These are phyloP conservation scores for Pichia thaimueangensis DNA, from an alignment of 805 yeast species.

Conservation along the genomic window DNA sequence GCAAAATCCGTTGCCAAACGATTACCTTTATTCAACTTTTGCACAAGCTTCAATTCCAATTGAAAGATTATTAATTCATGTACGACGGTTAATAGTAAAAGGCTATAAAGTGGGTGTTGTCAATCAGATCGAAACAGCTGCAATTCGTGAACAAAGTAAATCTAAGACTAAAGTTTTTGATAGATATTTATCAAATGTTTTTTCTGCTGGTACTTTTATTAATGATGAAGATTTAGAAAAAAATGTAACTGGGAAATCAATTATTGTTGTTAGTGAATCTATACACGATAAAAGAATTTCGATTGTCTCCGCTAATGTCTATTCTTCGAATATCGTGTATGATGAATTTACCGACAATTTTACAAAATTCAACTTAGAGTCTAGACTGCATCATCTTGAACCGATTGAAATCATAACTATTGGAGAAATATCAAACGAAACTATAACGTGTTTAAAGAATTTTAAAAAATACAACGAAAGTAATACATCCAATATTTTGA, in stretches of 20 bases:
- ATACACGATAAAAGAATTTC: slow-evolving; percentile 27
- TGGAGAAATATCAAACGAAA: slow-evolving; percentile 33
- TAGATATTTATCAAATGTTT: slow-evolving; percentile 62
- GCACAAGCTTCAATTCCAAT: slow-evolving; percentile 88
- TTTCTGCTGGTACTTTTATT: slow-evolving; percentile 79
- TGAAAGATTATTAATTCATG: slow-evolving; percentile 62
- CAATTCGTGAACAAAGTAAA: slow-evolving; percentile 52
- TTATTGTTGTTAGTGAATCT: slow-evolving; percentile 38
- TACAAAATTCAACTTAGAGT: slow-evolving; percentile 58
- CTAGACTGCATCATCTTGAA: slow-evolving; percentile 63
- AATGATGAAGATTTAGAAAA: slow-evolving; percentile 37
- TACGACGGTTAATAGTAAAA: slow-evolving; percentile 60
- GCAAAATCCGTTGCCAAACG: slow-evolving; percentile 33
- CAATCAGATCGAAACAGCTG: slow-evolving; percentile 76
- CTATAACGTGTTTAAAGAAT: slow-evolving; percentile 22
- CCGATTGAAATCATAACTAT: slow-evolving; percentile 68
- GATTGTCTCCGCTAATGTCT: slow-evolving; percentile 59
- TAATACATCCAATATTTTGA: neutral
- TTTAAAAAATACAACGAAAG: slow-evolving; percentile 13
- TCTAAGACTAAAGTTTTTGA: slow-evolving; percentile 53
- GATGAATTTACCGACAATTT: slow-evolving; percentile 63
- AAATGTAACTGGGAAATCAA: slow-evolving; percentile 33
- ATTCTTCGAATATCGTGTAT: slow-evolving; percentile 68
- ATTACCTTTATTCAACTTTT: slow-evolving; percentile 47
- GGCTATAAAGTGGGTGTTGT: slow-evolving; percentile 86